These are phyloP conservation scores for Phytophthora pseudosyringae DNA, from an alignment of 352 stramenopile genomes.

Conservation along the genomic window DNA sequence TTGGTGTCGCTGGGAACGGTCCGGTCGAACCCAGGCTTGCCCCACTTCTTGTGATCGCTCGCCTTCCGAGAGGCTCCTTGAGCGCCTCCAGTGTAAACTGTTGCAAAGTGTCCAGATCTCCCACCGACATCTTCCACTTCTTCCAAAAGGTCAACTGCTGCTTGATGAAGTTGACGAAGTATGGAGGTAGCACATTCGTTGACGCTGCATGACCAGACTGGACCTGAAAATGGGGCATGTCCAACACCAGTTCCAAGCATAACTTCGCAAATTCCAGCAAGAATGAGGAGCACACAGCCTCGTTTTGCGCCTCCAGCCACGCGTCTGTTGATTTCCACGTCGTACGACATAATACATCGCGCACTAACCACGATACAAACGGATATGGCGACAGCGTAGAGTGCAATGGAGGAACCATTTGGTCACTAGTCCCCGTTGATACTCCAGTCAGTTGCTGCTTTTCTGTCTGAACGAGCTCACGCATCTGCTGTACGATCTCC, in stretches of 20 bases:
- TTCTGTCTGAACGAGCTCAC: slow-evolving; percentile 70
- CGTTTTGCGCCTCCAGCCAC: slow-evolving; percentile 65
- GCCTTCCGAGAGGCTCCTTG: slow-evolving; percentile 54
- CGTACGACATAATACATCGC: slow-evolving; percentile 79
- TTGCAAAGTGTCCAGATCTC: slow-evolving; percentile 65
- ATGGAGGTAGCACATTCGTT: slow-evolving; percentile 76
- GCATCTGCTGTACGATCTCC: slow-evolving; percentile 87
- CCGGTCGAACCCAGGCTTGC: slow-evolving; percentile 1
- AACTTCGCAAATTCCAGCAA: slow-evolving; percentile 76
- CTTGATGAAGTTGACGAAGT: slow-evolving; percentile 90
- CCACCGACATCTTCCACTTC: slow-evolving; percentile 75
- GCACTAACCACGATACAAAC: slow-evolving; percentile 86
- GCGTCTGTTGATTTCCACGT: slow-evolving; percentile 81
- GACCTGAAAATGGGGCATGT: slow-evolving; percentile 75
- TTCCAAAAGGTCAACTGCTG: slow-evolving; percentile 73
- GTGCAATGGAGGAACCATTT: slow-evolving; percentile 32
- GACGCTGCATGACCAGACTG: slow-evolving; percentile 52
- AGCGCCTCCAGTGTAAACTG: slow-evolving; percentile 63
- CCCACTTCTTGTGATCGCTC: slow-evolving; percentile 18
- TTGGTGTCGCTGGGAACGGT: slow-evolving; percentile 52
- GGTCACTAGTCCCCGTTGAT: slow-evolving; percentile 10
- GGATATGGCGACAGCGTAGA: slow-evolving; percentile 69
- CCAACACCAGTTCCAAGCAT: slow-evolving; percentile 77
- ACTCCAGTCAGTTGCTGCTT: slow-evolving; percentile 55
- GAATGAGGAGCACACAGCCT: slow-evolving; percentile 69